Base-by-base conservation (phyloP, 495 filamentous ascomycete genomes). In the Rusavskia elegans region DNA sequence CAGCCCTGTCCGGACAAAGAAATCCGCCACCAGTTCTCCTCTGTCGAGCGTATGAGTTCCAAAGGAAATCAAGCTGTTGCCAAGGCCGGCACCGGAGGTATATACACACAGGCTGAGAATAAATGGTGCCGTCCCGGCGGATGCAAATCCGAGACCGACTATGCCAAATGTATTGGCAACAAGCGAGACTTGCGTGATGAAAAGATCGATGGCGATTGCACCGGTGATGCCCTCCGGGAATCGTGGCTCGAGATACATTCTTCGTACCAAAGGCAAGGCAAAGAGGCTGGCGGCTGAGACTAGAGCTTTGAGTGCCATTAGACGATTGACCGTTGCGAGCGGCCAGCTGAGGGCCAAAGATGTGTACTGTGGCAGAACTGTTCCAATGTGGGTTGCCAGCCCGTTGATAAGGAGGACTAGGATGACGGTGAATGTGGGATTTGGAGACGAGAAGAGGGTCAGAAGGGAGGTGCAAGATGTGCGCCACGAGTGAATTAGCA, bases 381-480 rank as follows among this genome's bases (percentile, higher is more conserved):
- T 21, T 49, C 55, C 56, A 16, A 48, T 39, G n/a, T 37, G 40
- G 14, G 19, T n/a, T 21, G 53, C 56, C 0, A 55, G 23, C 29
- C 48, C 45, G 35, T 55, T 38, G 35, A 58, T 5, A 14, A 52
- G 13, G 21, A 48, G 52, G 19, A 58, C n/a, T 32, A 55, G 4
- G 40, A 58, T 38, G n/a, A 55, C 37, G 1, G 53, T 58, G 53
- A 53, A 55, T 3, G 53, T 58, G 25, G 56, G 53, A 14, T 52
- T 41, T 16, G 53, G 39, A 1, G 50, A 23, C 9, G 3, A 5
- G 30, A 49, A 52, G 17, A 58, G 40, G 14, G 48, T 41, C 8
- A 49, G 14, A 9, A 58, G 20, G 25, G 53, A 48, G 14, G 23
- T 23, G 49, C 40, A 49, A 7, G 56, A 55, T 35, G 32, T 7